phyloP scores from a whole-genome alignment of 139 green algal genomes.

The Dunaliella sp. region DNA sequence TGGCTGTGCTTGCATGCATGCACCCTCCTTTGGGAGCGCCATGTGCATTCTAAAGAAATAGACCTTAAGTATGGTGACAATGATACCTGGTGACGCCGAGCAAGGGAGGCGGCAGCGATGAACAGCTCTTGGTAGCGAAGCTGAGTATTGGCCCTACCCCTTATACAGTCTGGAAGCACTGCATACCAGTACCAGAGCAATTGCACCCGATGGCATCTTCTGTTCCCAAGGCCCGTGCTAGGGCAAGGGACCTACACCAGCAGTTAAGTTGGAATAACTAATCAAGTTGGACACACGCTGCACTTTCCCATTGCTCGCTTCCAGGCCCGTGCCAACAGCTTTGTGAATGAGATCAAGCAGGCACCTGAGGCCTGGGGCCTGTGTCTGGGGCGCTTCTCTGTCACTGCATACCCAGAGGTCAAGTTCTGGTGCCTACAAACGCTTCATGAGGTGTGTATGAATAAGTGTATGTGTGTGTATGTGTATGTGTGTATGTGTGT shows the following conservation, averaged over 20 bases:
- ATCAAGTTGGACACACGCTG: not conserved
- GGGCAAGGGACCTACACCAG: not conserved
- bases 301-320: not conserved
- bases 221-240: no score
- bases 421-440: constrained; percentile 96
- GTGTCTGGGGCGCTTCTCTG: constrained; percentile 71
- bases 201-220: not conserved
- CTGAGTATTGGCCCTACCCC: no score
- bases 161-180: no score
- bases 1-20: no score
- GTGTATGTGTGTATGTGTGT: no score
- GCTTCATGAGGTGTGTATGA: constrained; percentile 72
- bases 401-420: constrained; percentile 77
- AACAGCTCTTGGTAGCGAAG: no score
- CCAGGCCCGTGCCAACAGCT: constrained; percentile 68
- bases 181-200: not conserved
- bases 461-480: no score
- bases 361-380: constrained; percentile 67
- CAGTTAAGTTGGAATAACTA: not conserved
- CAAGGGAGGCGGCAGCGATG: no score
- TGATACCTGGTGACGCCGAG: no score
- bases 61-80: no score
- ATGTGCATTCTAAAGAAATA: no score
- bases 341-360: constrained; percentile 57
- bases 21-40: no score